Conservation (phyloP, 768 basidiomycete genomes). For the Stropharia rugosoannulata region DNA sequence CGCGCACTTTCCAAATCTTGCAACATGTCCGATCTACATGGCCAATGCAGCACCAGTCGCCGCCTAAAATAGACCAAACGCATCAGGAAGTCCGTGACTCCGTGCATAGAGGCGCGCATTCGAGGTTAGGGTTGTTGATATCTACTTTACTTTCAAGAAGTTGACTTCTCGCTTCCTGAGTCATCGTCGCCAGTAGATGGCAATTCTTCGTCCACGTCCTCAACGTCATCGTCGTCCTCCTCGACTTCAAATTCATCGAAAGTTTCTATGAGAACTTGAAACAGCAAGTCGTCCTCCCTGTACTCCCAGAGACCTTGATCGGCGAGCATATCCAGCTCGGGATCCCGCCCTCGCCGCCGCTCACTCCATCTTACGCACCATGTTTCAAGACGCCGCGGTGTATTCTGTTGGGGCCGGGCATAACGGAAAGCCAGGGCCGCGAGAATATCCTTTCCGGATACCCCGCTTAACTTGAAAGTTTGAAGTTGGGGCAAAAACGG, state of each 20-base stretch:
- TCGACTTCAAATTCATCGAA: conserved; percentile 30
- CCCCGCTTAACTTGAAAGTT: conserved; percentile 26
- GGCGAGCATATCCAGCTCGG: conserved; percentile 36
- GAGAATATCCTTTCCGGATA: conserved; percentile 22
- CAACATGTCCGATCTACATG: too few species aligned
- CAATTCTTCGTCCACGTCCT: conserved; percentile 22
- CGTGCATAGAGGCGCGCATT: too few species aligned
- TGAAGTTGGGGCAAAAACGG: conserved; percentile 25
- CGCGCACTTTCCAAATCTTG: too few species aligned
- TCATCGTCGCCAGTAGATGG: conserved; percentile 17
- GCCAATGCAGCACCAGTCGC: too few species aligned
- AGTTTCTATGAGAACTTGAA: conserved; percentile 25
- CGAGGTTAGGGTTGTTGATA: too few species aligned
- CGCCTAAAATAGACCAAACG: too few species aligned
- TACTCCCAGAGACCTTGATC: conserved; percentile 29
- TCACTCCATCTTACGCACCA: conserved; percentile 36
- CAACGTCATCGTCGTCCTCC: conserved; percentile 29
- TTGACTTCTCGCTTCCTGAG: conserved; percentile 6
- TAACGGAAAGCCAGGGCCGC: conserved; percentile 17
- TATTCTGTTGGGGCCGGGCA: not conserved
- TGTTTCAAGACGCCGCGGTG: conserved; percentile 4
- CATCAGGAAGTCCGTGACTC: too few species aligned
- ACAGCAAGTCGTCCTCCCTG: conserved; percentile 9
- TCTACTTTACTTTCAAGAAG: too few species aligned
- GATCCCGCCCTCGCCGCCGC: conserved; percentile 31